phyloP scores from a whole-genome alignment of 2,329 filamentous ascomycete species.

The Nigrospora oryzae region DNA sequence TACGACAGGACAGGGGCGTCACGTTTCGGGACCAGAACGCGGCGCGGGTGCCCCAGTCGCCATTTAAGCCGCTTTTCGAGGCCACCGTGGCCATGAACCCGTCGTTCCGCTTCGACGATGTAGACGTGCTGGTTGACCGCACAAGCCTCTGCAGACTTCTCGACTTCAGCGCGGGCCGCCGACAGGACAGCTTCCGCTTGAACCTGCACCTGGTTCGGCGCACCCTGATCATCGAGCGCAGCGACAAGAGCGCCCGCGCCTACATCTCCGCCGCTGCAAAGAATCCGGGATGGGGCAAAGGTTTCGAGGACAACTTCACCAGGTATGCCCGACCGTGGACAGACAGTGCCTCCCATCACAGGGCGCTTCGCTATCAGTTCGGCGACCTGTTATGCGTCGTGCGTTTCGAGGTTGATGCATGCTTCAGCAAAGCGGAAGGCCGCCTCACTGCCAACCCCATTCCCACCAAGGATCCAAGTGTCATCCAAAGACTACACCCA shows the following conservation, averaged over 20 bases:
- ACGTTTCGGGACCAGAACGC: constrained; percentile 9
- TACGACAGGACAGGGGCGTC: background rate
- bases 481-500: background rate
- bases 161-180: constrained; percentile 9
- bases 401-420: background rate
- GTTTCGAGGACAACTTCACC: no score
- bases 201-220: constrained; percentile 3
- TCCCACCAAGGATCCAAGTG: background rate
- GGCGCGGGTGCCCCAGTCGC: constrained; percentile 6
- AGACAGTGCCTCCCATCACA: no score
- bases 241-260: constrained; percentile 2
- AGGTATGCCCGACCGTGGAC: no score
- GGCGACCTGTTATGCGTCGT: no score
- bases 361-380: no score
- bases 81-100: constrained; percentile 15
- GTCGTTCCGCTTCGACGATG: constrained; percentile 11
- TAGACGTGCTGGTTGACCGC: constrained; percentile 21
- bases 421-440: background rate
- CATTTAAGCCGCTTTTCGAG: constrained; percentile 19
- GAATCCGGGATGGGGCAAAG: no score
- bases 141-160: constrained; percentile 15
- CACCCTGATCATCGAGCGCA: constrained; percentile 10
- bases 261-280: background rate
- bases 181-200: constrained; percentile 9
- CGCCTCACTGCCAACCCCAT: no score